Evolutionary conservation across 768 basidiomycete species (phyloP), one percentile per base, ranked within the genome.

Genomic region (Hortiboletus flavorubellus): DNA sequence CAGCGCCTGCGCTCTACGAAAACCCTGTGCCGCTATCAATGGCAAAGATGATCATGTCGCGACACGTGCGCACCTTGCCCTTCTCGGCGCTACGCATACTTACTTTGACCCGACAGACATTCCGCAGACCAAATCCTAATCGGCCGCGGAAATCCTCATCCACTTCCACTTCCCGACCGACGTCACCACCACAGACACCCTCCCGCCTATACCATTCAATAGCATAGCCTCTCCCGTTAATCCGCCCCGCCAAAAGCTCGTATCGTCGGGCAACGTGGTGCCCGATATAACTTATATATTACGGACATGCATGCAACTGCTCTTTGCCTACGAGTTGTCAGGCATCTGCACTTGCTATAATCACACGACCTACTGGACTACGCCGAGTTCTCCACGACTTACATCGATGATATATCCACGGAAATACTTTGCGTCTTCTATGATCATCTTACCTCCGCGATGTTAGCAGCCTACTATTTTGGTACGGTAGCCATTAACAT

Each of bases 31-130:
- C 78, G 44, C 59, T 75, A 40, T 79, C 78, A 8, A 80, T 80
- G 78, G 78, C 78, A 34, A 79, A 79, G 64, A 73, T 79, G 55
- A 79, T 79, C 58, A 79, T 79, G 78, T 79, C 78, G 30, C 76
- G 78, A 64, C 78, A 79, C 68, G 78, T 80, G 62, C 43, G 78
- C 64, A 29, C 9, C 33, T 10, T 26, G 51, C 41, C 51, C n/a
- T 55, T 29, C 8, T 58, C 40, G 40, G 38, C 54, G 38, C 26
- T 23, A 16, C 21, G 3, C 9, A 9, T 34, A 15, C 59, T 61
- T 35, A 61, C 37, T 1, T 34, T 33, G 6, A 1, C 40, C 8
- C 14, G 15, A n/a, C 49, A 73, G 72, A 73, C 72, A 8, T 73
- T 73, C 18, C 69, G 72, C 46, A 63, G 61, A 46, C 72, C 72